Percentiles rank a stretch among this genome's conserved stretches.
Evolutionary conservation across 345 rosid species (phyloP).

Genomic region (Boechera retrofracta): DNA sequence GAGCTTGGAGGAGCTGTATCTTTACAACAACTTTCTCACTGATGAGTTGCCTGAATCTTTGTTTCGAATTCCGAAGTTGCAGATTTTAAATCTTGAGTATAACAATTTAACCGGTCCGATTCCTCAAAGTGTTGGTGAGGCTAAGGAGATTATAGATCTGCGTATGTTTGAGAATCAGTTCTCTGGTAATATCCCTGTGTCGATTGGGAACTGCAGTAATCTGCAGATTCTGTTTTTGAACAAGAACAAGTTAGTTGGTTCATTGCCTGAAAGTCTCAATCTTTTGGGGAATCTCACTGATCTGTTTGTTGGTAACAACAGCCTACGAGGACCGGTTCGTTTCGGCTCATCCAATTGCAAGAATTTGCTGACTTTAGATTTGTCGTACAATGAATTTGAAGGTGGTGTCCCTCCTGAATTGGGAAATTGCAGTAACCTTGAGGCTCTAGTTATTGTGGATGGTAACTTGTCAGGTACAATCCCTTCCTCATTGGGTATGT

Average conservation of each 20-base stretch:
- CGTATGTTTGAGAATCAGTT: conserved; percentile 54
- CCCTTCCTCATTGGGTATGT: conserved; percentile 70
- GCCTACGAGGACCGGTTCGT: conserved; percentile 57
- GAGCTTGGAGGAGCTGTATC: conserved; percentile 42
- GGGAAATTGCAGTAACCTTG: conserved; percentile 63
- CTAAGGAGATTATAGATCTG: conserved; percentile 48
- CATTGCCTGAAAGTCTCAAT: conserved; percentile 62
- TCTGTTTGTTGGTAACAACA: conserved; percentile 52
- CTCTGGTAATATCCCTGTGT: conserved; percentile 69
- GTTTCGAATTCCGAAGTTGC: conserved; percentile 51
- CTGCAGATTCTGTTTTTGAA: conserved; percentile 54
- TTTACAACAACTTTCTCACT: conserved; percentile 56
- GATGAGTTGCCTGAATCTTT: conserved; percentile 66
- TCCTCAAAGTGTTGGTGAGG: conserved; percentile 59
- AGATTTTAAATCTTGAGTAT: conserved; percentile 45
- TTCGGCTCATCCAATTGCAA: conserved; percentile 53
- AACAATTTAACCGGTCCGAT: conserved; percentile 72
- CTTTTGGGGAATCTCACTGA: conserved; percentile 58
- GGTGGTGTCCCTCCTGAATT: conserved; percentile 66
- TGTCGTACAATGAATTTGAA: conserved; percentile 64
- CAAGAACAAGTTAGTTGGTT: conserved; percentile 58
- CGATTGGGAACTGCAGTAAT: conserved; percentile 63
- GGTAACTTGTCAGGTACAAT: conserved; percentile 64
- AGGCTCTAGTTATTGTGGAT: conserved; percentile 46
- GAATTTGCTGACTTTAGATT: conserved; percentile 55